A percentile compares a stretch with the other conserved stretches of the same genome.
phyloP scores from a whole-genome alignment of 2,329 filamentous ascomycete genomes.

The Talaromyces sp. region DNA sequence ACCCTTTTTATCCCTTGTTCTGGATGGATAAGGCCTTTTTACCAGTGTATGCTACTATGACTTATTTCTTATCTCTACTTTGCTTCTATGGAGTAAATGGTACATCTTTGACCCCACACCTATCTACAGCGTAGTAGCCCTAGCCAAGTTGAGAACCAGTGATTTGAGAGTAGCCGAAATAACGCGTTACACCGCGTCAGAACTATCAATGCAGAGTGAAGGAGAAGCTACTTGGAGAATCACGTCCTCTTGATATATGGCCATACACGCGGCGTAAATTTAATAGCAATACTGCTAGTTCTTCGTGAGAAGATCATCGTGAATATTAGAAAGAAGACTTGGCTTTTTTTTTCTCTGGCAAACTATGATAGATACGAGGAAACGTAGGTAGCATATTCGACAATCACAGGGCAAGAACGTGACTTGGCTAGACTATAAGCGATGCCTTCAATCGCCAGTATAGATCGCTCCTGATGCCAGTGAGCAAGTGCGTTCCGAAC shows the following conservation, averaged over 20 bases:
- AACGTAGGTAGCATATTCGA: constrained; percentile 9
- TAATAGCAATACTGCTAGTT: too few relatives aligned
- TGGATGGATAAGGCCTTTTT: neutral
- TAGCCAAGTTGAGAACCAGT: too few relatives aligned
- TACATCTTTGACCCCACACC: too few relatives aligned
- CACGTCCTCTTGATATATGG: too few relatives aligned
- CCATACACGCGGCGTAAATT: too few relatives aligned
- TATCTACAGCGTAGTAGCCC: too few relatives aligned
- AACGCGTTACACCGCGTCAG: too few relatives aligned
- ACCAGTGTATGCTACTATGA: constrained; percentile 8
- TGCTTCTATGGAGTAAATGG: constrained; percentile 1
- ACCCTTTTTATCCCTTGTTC: constrained; percentile 2
- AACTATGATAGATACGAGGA: constrained; percentile 12
- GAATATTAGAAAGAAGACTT: constrained; percentile 3
- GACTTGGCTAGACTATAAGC: constrained; percentile 10
- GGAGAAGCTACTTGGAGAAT: too few relatives aligned
- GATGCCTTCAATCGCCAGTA: constrained; percentile 1
- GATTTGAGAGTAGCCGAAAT: too few relatives aligned
- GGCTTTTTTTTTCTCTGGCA: constrained; percentile 22
- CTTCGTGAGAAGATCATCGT: too few relatives aligned
- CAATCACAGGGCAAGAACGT: constrained; percentile 15
- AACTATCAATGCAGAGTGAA: too few relatives aligned
- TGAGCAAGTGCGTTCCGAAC: constrained; percentile 13
- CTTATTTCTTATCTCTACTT: neutral
- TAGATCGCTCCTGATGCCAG: constrained; percentile 14